Evolutionary conservation across 345 rosid genomes (phyloP), one percentile per base, ranked within the genome.

Genomic region (Acer yangbiense): DNA sequence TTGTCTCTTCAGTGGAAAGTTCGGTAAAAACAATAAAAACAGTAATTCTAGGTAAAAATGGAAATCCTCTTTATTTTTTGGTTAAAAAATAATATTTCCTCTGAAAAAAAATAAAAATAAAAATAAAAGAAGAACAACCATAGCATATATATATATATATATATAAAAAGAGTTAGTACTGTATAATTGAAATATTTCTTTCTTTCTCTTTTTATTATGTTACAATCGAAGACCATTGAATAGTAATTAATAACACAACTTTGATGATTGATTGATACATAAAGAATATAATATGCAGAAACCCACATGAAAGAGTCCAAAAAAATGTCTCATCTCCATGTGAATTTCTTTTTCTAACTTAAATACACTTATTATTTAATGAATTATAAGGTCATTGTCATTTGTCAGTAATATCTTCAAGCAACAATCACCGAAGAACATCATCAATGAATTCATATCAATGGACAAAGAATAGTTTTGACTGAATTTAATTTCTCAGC

Each of bases 291-390:
- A 80, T 76, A 61, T 27, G 18, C 14, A 72, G 76, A 81, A 72
- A 76, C 81, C 80, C 83, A 81, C 80, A 81, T 68, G 80, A 79
- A 82, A 76, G 39, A 69, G 83, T 62, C 72, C 82, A 74, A 84
- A 84, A 82, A 83, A 83, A 76, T 73, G 84, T 76, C 75, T 79
- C 84, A 29, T 65, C 69, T 80, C 82, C 84, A 77, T 82, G 88
- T 79, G 89, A 81, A 54, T 52, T 68, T 82, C 78, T 69, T 25
- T 63, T 71, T 74, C 74, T 78, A 79, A 54, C 48, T 43, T 12
- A 23, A 68, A 78, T 64, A 52, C 23, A 21, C 55, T 35, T 35
- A 35, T 46, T 50, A 62, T 55, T 43, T 43, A 35, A 70, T 68
- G 60, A 80, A 76, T 27, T 54, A 57, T 18, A 73, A 44, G 62